A percentile compares a stretch with the other conserved stretches of the same genome.
Evolutionary conservation across 345 rosid genomes (phyloP).

Genomic region (Murraya koenigii): DNA sequence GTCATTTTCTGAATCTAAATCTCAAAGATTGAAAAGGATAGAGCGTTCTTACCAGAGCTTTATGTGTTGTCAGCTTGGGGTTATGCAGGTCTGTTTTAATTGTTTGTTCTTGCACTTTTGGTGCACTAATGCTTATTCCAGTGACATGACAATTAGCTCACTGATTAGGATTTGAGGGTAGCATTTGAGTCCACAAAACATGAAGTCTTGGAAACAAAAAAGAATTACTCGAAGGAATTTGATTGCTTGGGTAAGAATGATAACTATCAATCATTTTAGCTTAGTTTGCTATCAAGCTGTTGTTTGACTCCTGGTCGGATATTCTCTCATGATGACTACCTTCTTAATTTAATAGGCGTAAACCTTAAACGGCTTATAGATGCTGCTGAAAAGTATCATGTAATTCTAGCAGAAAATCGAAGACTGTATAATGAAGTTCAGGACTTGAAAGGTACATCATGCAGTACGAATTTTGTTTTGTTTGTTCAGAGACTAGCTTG

Average conservation of each 20-base stretch:
- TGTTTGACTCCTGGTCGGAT: conserved; percentile 15
- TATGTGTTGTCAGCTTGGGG: conserved; percentile 50
- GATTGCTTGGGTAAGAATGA: conserved; percentile 55
- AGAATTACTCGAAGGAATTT: conserved; percentile 58
- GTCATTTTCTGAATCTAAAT: conserved; percentile 60
- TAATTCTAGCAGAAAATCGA: conserved; percentile 79
- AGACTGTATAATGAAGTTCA: conserved; percentile 91
- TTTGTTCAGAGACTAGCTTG: conserved; percentile 17
- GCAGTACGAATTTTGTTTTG: conserved; percentile 10
- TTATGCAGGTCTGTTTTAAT: conserved; percentile 57
- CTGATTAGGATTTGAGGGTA: conserved; percentile 60
- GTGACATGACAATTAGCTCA: conserved; percentile 7
- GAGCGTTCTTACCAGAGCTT: conserved; percentile 55
- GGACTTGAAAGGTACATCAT: conserved; percentile 83
- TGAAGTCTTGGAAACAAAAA: conserved; percentile 63
- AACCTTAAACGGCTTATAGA: conserved; percentile 78
- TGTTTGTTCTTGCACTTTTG: conserved; percentile 9
- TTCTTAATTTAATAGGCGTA: conserved; percentile 41
- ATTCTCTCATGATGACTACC: conserved; percentile 4
- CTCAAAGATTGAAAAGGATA: conserved; percentile 67
- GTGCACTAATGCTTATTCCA: conserved; percentile 4
- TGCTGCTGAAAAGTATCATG: conserved; percentile 84
- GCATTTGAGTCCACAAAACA: conserved; percentile 59
- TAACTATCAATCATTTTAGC: conserved; percentile 9
- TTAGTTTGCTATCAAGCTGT: conserved; percentile 10